A percentile compares a stretch with the other conserved stretches of the same genome.
Conservation (phyloP, 75 land plant species). For the Adiantum capillusveneris region DNA sequence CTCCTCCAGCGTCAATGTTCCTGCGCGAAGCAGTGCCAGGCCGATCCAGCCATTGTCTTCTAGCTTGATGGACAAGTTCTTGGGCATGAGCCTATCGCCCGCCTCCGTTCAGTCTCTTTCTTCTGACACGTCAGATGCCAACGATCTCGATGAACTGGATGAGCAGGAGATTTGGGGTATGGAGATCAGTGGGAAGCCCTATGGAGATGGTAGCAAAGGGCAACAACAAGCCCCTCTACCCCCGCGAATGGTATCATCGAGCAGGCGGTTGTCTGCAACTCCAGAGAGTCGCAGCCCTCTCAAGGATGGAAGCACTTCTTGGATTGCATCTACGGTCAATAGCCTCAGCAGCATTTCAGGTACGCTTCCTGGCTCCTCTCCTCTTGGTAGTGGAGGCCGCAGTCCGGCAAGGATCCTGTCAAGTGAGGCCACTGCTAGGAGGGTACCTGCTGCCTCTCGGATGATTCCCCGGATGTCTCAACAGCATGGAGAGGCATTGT, state of each 20-base stretch:
- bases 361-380: neutral
- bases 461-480: conserved; percentile 1
- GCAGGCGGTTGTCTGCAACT: neutral
- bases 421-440: conserved; percentile 1
- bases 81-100: conserved; percentile 1
- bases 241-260: neutral
- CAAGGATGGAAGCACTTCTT: neutral
- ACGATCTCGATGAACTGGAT: conserved; percentile 9
- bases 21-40: neutral
- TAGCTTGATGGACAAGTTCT: conserved; percentile 1
- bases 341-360: conserved; percentile 2
- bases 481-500: neutral
- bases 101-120: conserved; percentile 5
- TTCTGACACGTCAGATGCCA: conserved; percentile 7
- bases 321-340: neutral
- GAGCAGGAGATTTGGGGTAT: conserved; percentile 7
- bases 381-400: neutral
- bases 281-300: neutral
- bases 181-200: neutral
- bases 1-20: neutral
- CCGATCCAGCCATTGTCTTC: neutral
- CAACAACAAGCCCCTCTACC: conserved; percentile 3
- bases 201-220: neutral
- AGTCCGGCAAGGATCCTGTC: conserved; percentile 1
- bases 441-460: neutral